These are phyloP conservation scores for Sporothrix pseudoabietina DNA, from an alignment of 2,329 filamentous ascomycete species.

Conservation along the genomic window DNA sequence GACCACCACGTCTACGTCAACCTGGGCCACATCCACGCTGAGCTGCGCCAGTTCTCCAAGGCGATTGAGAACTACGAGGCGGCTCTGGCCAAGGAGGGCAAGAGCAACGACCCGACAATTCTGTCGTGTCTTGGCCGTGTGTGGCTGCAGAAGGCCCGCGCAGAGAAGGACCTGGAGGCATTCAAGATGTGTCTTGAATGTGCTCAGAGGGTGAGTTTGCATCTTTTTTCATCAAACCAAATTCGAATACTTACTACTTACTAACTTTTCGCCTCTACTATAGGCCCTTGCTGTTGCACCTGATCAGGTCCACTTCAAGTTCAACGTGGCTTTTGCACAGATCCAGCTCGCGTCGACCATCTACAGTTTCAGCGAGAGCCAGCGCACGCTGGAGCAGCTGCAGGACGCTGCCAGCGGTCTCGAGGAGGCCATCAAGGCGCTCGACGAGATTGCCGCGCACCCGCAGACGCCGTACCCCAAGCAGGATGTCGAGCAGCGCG, in stretches of 20 bases:
- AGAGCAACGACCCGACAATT: constrained; percentile 72
- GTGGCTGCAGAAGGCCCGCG: constrained; percentile 78
- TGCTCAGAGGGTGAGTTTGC: constrained; percentile 60
- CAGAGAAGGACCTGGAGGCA: constrained; percentile 59
- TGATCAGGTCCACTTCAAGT: constrained; percentile 87
- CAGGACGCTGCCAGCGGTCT: constrained; percentile 75
- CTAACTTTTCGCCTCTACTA: neutral
- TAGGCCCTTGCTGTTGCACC: constrained; percentile 76
- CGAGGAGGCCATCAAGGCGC: constrained; percentile 77
- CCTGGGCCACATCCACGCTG: constrained; percentile 87
- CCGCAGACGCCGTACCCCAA: constrained; percentile 82
- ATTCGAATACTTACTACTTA: neutral
- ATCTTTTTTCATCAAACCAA: neutral
- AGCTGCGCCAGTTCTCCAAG: constrained; percentile 85
- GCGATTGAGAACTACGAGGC: constrained; percentile 94
- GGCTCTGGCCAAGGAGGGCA: constrained; percentile 76
- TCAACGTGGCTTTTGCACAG: constrained; percentile 97
- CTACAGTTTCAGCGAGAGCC: constrained; percentile 71
- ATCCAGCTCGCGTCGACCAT: constrained; percentile 88
- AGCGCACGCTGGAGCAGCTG: constrained; percentile 78
- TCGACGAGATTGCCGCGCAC: constrained; percentile 64
- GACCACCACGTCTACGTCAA: constrained; percentile 90
- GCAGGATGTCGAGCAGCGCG: constrained; percentile 87
- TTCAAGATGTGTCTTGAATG: constrained; percentile 61
- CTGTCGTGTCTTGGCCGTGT: constrained; percentile 84